These are phyloP conservation scores for Eucalyptus victrix DNA, from an alignment of 345 rosid species.

Conservation along the genomic window DNA sequence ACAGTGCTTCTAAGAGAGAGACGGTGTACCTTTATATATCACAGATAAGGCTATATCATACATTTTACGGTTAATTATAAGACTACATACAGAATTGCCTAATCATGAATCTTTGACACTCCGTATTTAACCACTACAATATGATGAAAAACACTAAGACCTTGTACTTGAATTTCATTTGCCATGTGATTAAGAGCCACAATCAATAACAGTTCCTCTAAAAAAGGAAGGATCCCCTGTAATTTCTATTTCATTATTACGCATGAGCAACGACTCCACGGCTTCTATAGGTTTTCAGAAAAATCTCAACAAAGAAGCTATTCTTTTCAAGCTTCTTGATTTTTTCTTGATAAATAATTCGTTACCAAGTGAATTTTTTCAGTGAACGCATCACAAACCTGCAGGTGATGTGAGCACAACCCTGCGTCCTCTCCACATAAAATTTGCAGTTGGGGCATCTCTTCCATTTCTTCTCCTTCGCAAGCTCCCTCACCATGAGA, in stretches of 20 bases:
- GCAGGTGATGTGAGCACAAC: slow-evolving; percentile 35
- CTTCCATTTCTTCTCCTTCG: slow-evolving; percentile 21
- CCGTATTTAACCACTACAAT: neutral
- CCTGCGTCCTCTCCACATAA: slow-evolving; percentile 24
- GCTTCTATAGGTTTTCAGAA: neutral
- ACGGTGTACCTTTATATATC: neutral
- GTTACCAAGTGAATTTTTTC: neutral
- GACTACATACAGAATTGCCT: neutral
- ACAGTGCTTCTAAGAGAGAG: neutral
- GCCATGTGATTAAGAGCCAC: neutral
- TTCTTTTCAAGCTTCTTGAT: neutral
- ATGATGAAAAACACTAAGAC: neutral
- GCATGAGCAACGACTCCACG: neutral
- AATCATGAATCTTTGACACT: neutral
- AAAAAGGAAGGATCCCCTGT: neutral
- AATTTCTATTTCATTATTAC: neutral
- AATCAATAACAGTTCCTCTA: neutral
- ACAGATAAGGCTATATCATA: neutral
- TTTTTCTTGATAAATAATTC: neutral
- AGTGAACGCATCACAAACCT: slow-evolving; percentile 4
- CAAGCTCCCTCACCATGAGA: slow-evolving; percentile 24
- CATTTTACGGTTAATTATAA: neutral
- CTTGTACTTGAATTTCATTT: neutral
- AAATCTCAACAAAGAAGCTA: neutral
- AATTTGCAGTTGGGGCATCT: slow-evolving; percentile 34